Percentiles rank a stretch among this genome's conserved stretches.
These are phyloP conservation scores for Aspergillus viridinutans DNA, from an alignment of 2,329 filamentous ascomycete species.

Conservation along the genomic window DNA sequence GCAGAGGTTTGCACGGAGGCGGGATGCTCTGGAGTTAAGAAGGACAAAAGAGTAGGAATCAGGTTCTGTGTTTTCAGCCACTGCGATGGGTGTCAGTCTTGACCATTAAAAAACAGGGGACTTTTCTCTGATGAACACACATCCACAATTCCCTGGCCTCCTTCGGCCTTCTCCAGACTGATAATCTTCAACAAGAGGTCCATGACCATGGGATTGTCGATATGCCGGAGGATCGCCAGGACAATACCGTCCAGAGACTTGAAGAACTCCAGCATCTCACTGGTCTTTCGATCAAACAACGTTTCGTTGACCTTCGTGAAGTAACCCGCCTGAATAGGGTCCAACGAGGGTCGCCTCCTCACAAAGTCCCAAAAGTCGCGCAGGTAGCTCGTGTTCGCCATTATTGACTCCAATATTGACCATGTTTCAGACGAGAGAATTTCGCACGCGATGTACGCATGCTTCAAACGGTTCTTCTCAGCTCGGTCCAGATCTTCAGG, in stretches of 20 bases:
- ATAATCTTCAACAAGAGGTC: constrained; percentile 95
- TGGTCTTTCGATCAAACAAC: constrained; percentile 95
- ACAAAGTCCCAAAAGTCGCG: constrained; percentile 89
- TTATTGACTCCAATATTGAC: constrained; percentile 89
- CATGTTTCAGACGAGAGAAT: constrained; percentile 93
- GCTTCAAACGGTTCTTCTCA: constrained; percentile 88
- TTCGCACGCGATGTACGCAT: constrained; percentile 89
- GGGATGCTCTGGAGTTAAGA: constrained; percentile 76
- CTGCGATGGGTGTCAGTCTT: constrained; percentile 40
- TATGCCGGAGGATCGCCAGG: constrained; percentile 80
- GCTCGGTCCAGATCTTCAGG: constrained; percentile 61
- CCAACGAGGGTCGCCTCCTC: constrained; percentile 75
- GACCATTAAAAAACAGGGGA: neutral
- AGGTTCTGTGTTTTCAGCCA: constrained; percentile 90
- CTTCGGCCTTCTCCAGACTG: constrained; percentile 87
- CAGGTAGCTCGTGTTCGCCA: constrained; percentile 75
- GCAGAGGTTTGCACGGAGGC: constrained; percentile 93
- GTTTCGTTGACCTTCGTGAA: constrained; percentile 99
- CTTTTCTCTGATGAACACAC: constrained; percentile 47
- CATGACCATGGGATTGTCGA: constrained; percentile 98
- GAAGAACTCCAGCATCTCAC: constrained; percentile 90
- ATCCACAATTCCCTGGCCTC: constrained; percentile 88
- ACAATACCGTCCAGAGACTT: constrained; percentile 79
- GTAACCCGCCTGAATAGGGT: constrained; percentile 91
- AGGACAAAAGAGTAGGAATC: constrained; percentile 80